These are phyloP conservation scores for Hirsutella rhossiliensis DNA, from an alignment of 2,329 filamentous ascomycete genomes.

Conservation along the genomic window DNA sequence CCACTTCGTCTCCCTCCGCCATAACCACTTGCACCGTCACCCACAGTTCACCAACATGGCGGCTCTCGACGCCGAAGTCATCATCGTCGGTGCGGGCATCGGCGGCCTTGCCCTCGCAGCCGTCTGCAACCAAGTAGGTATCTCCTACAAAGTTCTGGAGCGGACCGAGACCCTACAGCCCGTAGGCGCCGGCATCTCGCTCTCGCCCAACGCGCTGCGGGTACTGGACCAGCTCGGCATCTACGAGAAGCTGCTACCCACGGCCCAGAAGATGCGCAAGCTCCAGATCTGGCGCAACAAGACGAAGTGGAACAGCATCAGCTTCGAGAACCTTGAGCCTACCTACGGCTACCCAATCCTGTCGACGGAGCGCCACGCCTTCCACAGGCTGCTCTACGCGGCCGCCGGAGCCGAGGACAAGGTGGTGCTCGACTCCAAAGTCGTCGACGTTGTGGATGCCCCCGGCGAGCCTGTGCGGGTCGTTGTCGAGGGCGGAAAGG, in stretches of 20 bases:
- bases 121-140: conserved; percentile 6
- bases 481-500: conserved; percentile 2
- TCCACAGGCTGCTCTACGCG: conserved; percentile 6
- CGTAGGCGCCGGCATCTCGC: conserved; percentile 8
- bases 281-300: conserved; percentile 7
- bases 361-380: conserved; percentile 6
- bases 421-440: conserved; percentile 3
- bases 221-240: conserved; percentile 9
- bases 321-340: conserved; percentile 1
- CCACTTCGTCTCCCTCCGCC: no score
- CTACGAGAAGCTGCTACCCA: conserved; percentile 3
- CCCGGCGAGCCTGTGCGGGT: conserved; percentile 5
- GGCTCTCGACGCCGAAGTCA: conserved; percentile 6
- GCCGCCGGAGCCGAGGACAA: conserved; percentile 5
- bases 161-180: conserved; percentile 4
- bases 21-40: background rate
- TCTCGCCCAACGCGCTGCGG: conserved; percentile 7
- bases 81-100: conserved; percentile 12
- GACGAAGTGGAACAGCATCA: conserved; percentile 5
- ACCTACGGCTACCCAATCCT: conserved; percentile 6
- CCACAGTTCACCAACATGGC: background rate
- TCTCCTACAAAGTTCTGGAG: conserved; percentile 8
- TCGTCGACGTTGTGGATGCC: conserved; percentile 6
- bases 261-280: conserved; percentile 5
- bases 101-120: conserved; percentile 9